A percentile compares a stretch with the other conserved stretches of the same genome.
phyloP scores from a whole-genome alignment of 345 rosid species.

The Eucalyptus brandiana region DNA sequence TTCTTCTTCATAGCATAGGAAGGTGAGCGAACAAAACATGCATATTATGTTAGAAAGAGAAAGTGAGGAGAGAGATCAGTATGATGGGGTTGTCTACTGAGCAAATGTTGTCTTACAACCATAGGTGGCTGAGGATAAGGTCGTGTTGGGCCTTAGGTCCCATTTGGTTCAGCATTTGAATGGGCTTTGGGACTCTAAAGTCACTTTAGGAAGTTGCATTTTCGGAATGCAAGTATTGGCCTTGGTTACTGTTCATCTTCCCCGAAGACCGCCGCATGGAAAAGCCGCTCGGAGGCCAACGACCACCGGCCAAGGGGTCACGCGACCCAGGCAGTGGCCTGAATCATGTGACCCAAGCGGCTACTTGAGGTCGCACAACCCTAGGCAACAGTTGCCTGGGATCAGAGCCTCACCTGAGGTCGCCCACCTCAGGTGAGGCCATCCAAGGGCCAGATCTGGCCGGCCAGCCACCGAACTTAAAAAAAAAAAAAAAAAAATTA shows the following conservation, averaged over 20 bases:
- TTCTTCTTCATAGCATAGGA: not conserved
- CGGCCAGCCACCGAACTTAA: fast-evolving
- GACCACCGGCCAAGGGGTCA: too few species aligned
- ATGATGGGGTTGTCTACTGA: not conserved
- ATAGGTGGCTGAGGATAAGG: not conserved
- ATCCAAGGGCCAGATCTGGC: too few species aligned
- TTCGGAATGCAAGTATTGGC: too few species aligned
- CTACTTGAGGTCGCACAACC: fast-evolving
- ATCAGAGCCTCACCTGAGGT: too few species aligned
- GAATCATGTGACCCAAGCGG: fast-evolving
- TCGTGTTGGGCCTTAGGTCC: not conserved
- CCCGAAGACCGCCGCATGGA: fast-evolving
- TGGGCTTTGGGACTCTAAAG: too few species aligned
- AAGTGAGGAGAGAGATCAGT: not conserved
- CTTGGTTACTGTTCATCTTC: too few species aligned
- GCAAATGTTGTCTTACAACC: not conserved
- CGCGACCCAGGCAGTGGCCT: too few species aligned
- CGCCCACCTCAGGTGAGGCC: too few species aligned
- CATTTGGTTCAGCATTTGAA: too few species aligned
- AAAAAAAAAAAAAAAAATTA: too few species aligned
- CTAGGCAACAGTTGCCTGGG: fast-evolving
- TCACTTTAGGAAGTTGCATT: too few species aligned
- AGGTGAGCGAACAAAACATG: not conserved
- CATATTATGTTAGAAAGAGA: not conserved
- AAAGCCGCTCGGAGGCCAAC: too few species aligned